Evolutionary conservation across 139 green algal genomes (phyloP).

Genomic region (Picochlorum sp.): DNA sequence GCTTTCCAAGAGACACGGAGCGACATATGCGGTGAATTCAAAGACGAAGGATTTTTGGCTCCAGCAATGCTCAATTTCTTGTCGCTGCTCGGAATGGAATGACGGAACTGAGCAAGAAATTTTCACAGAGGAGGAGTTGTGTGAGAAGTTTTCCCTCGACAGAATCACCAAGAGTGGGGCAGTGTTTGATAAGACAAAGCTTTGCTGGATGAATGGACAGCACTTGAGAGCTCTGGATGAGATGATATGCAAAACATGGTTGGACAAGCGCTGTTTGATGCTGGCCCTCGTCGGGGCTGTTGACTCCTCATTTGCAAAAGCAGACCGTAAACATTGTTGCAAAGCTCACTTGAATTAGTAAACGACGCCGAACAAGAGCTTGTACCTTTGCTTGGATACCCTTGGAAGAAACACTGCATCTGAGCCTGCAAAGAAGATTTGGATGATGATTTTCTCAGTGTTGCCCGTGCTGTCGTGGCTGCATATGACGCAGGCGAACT

Average conservation of each 20-base stretch:
- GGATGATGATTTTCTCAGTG: constrained; percentile 66
- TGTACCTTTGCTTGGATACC: constrained; percentile 68
- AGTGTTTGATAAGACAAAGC: constrained; percentile 94
- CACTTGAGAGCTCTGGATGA: constrained; percentile 63
- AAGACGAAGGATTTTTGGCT: constrained; percentile 79
- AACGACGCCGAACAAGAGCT: constrained; percentile 47
- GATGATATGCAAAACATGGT: constrained; percentile 36
- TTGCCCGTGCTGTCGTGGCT: constrained; percentile 62
- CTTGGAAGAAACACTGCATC: constrained; percentile 72
- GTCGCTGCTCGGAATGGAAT: constrained; percentile 96
- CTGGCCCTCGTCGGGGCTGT: constrained; percentile 45
- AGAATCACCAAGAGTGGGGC: constrained; percentile 91
- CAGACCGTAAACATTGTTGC: constrained; percentile 41
- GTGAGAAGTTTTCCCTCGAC: constrained; percentile 73
- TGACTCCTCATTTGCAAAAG: constrained; percentile 51
- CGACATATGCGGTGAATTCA: constrained; percentile 93
- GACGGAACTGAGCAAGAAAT: constrained; percentile 97
- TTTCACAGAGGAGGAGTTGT: constrained; percentile 49
- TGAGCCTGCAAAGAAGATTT: constrained; percentile 41
- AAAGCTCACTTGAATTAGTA: constrained; percentile 49
- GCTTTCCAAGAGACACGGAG: constrained; percentile 94
- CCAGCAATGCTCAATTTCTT: constrained; percentile 96
- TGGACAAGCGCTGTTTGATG: constrained; percentile 32
- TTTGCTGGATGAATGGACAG: constrained; percentile 84
- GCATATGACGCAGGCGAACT: constrained; percentile 73